These are phyloP conservation scores for Gossypium davidsonii DNA, from an alignment of 441 rosid genomes.

Conservation along the genomic window DNA sequence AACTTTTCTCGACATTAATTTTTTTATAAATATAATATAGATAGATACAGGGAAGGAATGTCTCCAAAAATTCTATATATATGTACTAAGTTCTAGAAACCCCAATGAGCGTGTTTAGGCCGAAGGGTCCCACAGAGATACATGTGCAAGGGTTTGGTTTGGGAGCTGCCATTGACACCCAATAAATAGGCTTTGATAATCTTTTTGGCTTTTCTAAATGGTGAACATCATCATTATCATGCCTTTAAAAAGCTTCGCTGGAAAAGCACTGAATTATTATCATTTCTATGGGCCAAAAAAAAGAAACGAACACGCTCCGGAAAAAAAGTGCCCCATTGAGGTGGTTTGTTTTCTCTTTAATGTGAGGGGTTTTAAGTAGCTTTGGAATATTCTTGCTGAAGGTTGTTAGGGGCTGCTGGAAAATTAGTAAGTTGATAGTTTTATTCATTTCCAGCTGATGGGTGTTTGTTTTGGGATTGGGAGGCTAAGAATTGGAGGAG, in stretches of 20 bases:
- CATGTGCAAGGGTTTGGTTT: slow-evolving; percentile 27
- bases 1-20: too few species aligned
- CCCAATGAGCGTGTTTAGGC: slow-evolving; percentile 64
- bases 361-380: slow-evolving; percentile 19
- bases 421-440: background rate
- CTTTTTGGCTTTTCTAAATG: slow-evolving; percentile 11
- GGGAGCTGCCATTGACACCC: slow-evolving; percentile 27
- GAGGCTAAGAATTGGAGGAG: slow-evolving; percentile 18
- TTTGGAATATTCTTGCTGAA: slow-evolving; percentile 40
- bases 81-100: slow-evolving; percentile 24
- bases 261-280: slow-evolving; percentile 10
- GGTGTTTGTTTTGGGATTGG: background rate
- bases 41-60: background rate
- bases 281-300: slow-evolving; percentile 15
- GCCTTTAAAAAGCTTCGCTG: background rate
- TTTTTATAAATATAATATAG: too few species aligned
- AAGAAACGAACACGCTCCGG: background rate
- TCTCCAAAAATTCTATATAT: slow-evolving; percentile 5
- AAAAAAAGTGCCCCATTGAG: slow-evolving; percentile 6
- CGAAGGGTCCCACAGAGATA: slow-evolving; percentile 48
- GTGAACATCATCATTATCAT: slow-evolving; percentile 15
- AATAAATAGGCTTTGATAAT: slow-evolving; percentile 19
- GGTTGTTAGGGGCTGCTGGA: slow-evolving; percentile 26
- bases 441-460: background rate
- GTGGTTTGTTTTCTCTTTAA: slow-evolving; percentile 24